Evolutionary conservation across 345 rosid species (phyloP).

Genomic region (Populus nigra): DNA sequence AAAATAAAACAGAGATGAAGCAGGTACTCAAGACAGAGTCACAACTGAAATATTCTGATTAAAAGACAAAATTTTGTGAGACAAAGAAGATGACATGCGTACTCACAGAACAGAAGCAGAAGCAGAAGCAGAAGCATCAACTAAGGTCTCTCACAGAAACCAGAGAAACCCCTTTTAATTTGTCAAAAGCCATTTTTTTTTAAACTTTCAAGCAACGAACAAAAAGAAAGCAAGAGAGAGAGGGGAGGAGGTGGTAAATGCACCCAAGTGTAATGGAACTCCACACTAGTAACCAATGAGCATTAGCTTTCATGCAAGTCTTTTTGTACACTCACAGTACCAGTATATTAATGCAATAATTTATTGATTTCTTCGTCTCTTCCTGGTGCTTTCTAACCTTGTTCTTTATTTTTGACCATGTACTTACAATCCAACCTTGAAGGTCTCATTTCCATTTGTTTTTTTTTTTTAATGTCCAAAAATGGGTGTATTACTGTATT

Average conservation of each 20-base stretch:
- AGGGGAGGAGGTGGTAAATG: conserved; percentile 27
- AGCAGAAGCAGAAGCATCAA: conserved; percentile 5
- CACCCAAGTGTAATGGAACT: conserved; percentile 52
- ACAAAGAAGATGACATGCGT: not conserved
- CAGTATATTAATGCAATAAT: not conserved
- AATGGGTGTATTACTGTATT: not conserved
- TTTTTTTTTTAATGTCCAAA: not conserved
- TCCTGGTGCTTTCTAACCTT: no score
- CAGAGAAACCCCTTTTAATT: conserved; percentile 47
- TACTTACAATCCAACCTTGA: not conserved
- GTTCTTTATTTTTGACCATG: not conserved
- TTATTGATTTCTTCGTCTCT: not conserved
- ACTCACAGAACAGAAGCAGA: conserved; percentile 19
- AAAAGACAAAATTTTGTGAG: not conserved
- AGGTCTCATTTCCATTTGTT: not conserved
- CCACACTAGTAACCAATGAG: conserved; percentile 50
- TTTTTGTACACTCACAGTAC: conserved; percentile 8
- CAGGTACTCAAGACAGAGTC: not conserved
- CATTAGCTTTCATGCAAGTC: conserved; percentile 53
- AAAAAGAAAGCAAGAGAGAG: conserved; percentile 15
- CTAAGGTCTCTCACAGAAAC: conserved; percentile 21
- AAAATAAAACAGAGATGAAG: no score
- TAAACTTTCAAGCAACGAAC: conserved; percentile 48
- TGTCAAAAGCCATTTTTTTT: conserved; percentile 73
- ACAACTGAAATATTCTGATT: not conserved